phyloP scores from a whole-genome alignment of 371 early-diverging fungal species.

The Mucor circinelloides region DNA sequence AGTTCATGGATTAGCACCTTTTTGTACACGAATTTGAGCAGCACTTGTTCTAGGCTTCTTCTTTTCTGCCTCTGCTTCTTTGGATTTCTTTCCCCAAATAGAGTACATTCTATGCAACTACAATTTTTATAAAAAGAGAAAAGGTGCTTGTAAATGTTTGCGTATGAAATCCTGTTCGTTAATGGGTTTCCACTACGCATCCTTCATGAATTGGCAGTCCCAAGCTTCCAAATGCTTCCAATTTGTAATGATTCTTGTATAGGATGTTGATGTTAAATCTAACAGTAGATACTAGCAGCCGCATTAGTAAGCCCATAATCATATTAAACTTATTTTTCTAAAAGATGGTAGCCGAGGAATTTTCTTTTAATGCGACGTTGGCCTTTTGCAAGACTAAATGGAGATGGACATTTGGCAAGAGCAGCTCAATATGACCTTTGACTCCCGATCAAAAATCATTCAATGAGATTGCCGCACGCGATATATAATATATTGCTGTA shows the following conservation, averaged over 20 bases:
- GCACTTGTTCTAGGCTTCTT: slow-evolving; percentile 87
- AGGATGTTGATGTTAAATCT: not conserved
- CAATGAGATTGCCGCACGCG: slow-evolving; percentile 30
- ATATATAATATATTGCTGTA: not conserved
- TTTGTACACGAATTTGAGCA: slow-evolving; percentile 91
- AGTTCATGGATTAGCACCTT: slow-evolving; percentile 59
- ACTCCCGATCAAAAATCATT: slow-evolving; percentile 8
- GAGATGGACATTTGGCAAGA: not conserved
- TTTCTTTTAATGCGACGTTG: not conserved
- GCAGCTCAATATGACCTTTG: not conserved
- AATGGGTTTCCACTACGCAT: not conserved
- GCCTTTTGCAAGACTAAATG: not conserved
- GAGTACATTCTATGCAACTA: slow-evolving; percentile 21
- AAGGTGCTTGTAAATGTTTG: not conserved
- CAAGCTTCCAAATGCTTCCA: not conserved
- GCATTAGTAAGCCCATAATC: not conserved
- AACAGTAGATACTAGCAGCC: not conserved
- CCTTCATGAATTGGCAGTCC: not conserved
- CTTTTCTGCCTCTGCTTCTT: slow-evolving; percentile 73
- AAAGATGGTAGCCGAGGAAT: not conserved
- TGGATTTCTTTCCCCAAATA: slow-evolving; percentile 88
- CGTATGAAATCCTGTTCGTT: not conserved
- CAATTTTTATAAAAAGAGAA: not conserved
- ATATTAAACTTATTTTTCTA: not conserved
- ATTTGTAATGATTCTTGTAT: not conserved